Evolutionary conservation across 257 asterid genomes (phyloP).

Genomic region (Anisodus acutangulus): DNA sequence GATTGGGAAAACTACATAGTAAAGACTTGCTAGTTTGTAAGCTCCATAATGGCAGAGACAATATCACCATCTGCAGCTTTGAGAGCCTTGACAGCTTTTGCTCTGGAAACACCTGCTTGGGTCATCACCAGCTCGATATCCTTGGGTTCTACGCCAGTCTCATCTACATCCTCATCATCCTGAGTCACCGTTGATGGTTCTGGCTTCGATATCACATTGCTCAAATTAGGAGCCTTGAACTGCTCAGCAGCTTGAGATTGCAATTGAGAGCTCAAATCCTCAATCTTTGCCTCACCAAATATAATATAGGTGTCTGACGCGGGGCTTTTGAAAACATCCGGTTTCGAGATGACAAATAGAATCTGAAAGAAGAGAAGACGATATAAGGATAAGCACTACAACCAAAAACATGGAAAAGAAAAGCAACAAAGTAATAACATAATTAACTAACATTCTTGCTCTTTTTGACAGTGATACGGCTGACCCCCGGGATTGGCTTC

Average conservation of each 20-base stretch:
- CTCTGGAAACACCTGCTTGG: slow-evolving; percentile 68
- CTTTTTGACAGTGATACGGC: slow-evolving; percentile 70
- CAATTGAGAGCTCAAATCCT: slow-evolving; percentile 64
- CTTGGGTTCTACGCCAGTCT: slow-evolving; percentile 65
- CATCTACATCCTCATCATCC: slow-evolving; percentile 74
- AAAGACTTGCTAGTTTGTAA: slow-evolving; percentile 52
- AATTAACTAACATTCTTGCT: slow-evolving; percentile 58
- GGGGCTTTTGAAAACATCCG: slow-evolving; percentile 75
- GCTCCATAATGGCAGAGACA: slow-evolving; percentile 79
- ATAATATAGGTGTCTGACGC: slow-evolving; percentile 63
- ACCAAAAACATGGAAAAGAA: neutral
- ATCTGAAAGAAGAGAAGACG: slow-evolving; percentile 38
- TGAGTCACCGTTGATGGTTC: slow-evolving; percentile 55
- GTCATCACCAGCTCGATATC: slow-evolving; percentile 75
- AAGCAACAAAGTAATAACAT: neutral
- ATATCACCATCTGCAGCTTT: slow-evolving; percentile 73
- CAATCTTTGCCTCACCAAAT: slow-evolving; percentile 70
- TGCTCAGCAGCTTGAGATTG: slow-evolving; percentile 68
- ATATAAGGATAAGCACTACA: slow-evolving; percentile 37
- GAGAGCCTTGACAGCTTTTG: slow-evolving; percentile 66
- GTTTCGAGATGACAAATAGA: slow-evolving; percentile 63
- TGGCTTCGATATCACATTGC: slow-evolving; percentile 50
- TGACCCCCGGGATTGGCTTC: slow-evolving; percentile 65
- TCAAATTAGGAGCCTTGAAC: slow-evolving; percentile 59
- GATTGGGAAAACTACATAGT: neutral